These are phyloP conservation scores for Ballota nigra DNA, from an alignment of 257 asterid species.

Conservation along the genomic window DNA sequence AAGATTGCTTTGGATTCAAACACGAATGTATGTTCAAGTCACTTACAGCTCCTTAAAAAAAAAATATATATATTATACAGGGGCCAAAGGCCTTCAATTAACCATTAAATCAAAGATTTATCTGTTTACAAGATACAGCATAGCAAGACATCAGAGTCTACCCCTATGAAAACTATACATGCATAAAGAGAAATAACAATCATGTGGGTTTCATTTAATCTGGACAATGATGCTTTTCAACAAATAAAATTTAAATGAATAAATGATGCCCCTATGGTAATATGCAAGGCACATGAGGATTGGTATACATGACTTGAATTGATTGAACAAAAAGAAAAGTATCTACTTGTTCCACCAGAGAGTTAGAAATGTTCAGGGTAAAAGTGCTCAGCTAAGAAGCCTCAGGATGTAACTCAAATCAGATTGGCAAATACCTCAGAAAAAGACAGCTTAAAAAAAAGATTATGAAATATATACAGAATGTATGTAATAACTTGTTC, in stretches of 20 bases:
- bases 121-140: background rate
- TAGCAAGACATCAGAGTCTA: background rate
- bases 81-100: background rate
- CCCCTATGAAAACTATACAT: background rate
- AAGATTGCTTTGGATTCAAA: background rate
- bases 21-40: background rate
- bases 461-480: background rate
- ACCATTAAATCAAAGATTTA: background rate
- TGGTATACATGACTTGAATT: background rate
- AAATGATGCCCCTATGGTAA: background rate
- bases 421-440: background rate
- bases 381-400: background rate
- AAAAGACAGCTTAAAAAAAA: background rate
- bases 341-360: background rate
- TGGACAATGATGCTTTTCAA: background rate
- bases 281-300: slow-evolving; percentile 8
- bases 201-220: background rate
- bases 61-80: background rate
- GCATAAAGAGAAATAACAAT: background rate
- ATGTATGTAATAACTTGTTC: background rate
- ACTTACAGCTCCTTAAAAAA: background rate
- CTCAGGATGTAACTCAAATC: background rate
- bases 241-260: background rate
- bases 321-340: background rate
- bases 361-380: background rate